A percentile compares a stretch with the other conserved stretches of the same genome.
phyloP scores from a whole-genome alignment of 1,139 yeast genomes.

The Fermentozyma sake region DNA sequence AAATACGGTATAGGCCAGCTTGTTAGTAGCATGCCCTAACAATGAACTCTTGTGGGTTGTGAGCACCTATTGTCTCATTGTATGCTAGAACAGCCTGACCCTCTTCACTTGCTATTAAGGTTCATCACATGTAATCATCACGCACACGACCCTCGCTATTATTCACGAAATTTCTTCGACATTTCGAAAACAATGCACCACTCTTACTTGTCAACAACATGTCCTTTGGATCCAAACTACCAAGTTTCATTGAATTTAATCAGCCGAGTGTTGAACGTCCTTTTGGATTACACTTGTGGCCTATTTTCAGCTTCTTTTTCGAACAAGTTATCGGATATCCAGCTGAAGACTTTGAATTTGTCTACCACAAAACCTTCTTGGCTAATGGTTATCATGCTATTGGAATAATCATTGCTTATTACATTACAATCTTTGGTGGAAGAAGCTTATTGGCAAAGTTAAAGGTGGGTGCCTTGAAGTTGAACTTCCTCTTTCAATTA shows the following conservation, averaged over 20 bases:
- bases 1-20: no score
- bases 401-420: conserved; percentile 62
- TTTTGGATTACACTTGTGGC: conserved; percentile 89
- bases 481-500: conserved; percentile 60
- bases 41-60: no score
- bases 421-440: conserved; percentile 82
- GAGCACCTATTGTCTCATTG: no score
- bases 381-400: conserved; percentile 68
- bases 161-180: no score
- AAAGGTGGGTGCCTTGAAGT: conserved; percentile 60
- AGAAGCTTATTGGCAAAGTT: conserved; percentile 41
- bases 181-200: no score
- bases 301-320: conserved; percentile 63
- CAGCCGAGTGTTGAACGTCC: conserved; percentile 75
- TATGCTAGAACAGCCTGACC: no score
- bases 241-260: conserved; percentile 12
- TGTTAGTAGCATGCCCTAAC: no score
- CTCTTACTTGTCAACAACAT: no score
- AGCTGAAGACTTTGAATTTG: conserved; percentile 72
- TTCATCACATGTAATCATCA: no score
- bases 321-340: conserved; percentile 51
- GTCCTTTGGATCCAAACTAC: no score
- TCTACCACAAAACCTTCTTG: conserved; percentile 60
- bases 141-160: no score
- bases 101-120: no score